Percentiles rank a stretch among this genome's conserved stretches.
phyloP scores from a whole-genome alignment of 2,329 filamentous ascomycete genomes.

The Sarocladium brachiariae region DNA sequence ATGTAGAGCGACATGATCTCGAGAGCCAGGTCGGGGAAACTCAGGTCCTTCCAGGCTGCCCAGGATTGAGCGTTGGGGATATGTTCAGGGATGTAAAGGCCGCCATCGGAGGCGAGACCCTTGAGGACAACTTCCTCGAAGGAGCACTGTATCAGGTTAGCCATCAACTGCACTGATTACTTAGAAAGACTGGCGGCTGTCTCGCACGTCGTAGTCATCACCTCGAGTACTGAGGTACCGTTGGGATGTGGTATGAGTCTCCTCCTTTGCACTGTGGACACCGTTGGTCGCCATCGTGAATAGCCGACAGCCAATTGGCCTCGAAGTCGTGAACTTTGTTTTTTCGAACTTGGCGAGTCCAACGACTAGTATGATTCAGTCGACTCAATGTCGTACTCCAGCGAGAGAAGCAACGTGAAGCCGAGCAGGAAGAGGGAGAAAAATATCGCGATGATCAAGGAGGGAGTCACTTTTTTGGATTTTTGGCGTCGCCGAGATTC shows the following conservation, averaged over 20 bases:
- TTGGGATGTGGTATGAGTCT: slow-evolving; percentile 38
- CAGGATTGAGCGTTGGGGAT: slow-evolving; percentile 51
- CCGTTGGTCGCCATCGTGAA: slow-evolving; percentile 28
- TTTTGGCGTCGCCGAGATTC: slow-evolving; percentile 13
- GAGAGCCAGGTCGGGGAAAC: slow-evolving; percentile 75
- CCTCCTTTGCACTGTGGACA: slow-evolving; percentile 17
- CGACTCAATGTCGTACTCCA: background rate
- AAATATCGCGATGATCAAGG: slow-evolving; percentile 11
- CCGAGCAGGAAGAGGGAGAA: background rate
- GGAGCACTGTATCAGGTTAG: too few species aligned
- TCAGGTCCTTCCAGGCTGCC: slow-evolving; percentile 70
- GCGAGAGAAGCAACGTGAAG: background rate
- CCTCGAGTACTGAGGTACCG: slow-evolving; percentile 45
- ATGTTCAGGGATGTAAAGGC: slow-evolving; percentile 81
- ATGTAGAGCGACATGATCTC: slow-evolving; percentile 86
- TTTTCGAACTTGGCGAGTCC: background rate
- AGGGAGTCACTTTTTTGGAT: slow-evolving; percentile 5
- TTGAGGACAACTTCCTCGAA: slow-evolving; percentile 91
- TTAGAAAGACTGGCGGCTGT: too few species aligned
- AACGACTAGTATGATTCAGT: background rate
- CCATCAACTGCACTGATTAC: too few species aligned
- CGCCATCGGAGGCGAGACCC: slow-evolving; percentile 78
- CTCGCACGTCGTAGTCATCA: slow-evolving; percentile 29
- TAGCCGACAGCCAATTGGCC: background rate
- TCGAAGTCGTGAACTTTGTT: background rate